Conservation (phyloP, 108 stramenopile species). For the Pseudonitzschia delicatissima region DNA sequence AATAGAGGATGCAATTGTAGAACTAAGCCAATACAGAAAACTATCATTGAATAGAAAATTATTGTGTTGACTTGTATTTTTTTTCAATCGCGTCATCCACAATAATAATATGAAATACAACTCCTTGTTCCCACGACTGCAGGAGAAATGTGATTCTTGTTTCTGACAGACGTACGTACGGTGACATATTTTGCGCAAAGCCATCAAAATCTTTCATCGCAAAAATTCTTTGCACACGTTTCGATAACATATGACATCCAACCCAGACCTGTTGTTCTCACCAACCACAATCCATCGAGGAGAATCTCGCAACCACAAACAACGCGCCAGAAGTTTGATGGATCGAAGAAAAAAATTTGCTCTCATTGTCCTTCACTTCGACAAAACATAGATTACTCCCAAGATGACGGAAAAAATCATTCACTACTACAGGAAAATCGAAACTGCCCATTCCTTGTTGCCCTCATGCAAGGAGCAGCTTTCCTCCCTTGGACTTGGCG, state of each 20-base stretch:
- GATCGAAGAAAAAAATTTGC: not conserved
- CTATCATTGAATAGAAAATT: too few relatives aligned
- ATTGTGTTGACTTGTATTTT: too few relatives aligned
- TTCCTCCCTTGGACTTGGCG: conserved; percentile 28
- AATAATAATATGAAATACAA: not conserved
- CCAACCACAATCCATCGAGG: not conserved
- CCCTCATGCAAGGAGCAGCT: conserved; percentile 69
- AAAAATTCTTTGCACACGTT: not conserved
- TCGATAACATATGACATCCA: not conserved
- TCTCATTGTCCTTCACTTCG: conserved; percentile 8
- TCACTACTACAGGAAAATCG: conserved; percentile 83
- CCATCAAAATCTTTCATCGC: conserved; percentile 1
- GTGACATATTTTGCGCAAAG: not conserved
- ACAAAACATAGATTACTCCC: not conserved
- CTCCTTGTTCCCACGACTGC: not conserved
- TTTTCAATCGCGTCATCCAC: too few relatives aligned
- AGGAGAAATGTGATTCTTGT: not conserved
- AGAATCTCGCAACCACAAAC: not conserved
- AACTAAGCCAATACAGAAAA: too few relatives aligned
- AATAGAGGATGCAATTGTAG: not conserved
- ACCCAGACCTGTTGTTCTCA: not conserved
- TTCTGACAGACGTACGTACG: conserved; percentile 8
- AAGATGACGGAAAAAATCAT: conserved; percentile 46
- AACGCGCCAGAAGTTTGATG: too few relatives aligned
- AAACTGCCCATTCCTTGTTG: conserved; percentile 73